phyloP scores from a whole-genome alignment of 2,329 filamentous ascomycete genomes.

The Xylariales sp. region DNA sequence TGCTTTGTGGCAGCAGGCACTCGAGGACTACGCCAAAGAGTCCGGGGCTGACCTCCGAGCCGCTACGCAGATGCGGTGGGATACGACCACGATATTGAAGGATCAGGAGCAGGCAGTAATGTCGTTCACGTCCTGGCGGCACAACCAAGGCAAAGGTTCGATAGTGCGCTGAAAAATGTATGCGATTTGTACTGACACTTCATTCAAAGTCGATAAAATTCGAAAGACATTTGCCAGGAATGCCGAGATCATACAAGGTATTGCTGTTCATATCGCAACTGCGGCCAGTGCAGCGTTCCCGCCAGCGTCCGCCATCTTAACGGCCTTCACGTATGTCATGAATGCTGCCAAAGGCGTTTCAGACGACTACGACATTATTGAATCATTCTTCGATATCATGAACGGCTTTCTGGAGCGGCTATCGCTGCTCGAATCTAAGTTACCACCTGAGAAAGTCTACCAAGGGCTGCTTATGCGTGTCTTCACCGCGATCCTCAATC shows the following conservation, averaged over 20 bases:
- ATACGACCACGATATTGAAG: slow-evolving; percentile 1
- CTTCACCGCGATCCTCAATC: slow-evolving; percentile 12
- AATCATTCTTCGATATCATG: slow-evolving; percentile 11
- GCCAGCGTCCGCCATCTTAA: background rate
- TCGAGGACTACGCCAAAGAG: slow-evolving; percentile 1
- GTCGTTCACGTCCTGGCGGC: background rate
- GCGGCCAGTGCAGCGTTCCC: slow-evolving; percentile 6
- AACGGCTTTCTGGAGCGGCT: slow-evolving; percentile 10
- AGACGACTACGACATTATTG: slow-evolving; percentile 8
- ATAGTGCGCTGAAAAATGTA: no score
- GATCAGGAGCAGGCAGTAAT: background rate
- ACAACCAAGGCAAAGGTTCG: slow-evolving; percentile 1
- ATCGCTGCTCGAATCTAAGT: slow-evolving; percentile 8
- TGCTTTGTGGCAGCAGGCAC: slow-evolving; percentile 1
- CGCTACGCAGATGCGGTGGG: slow-evolving; percentile 3
- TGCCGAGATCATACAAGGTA: background rate
- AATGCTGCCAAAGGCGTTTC: slow-evolving; percentile 6
- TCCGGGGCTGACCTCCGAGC: background rate
- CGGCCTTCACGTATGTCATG: slow-evolving; percentile 8
- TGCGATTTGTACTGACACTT: no score
- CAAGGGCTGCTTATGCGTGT: slow-evolving; percentile 8
- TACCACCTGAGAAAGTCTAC: slow-evolving; percentile 8
- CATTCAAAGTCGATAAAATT: slow-evolving; percentile 1
- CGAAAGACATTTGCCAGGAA: slow-evolving; percentile 1
- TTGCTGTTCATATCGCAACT: slow-evolving; percentile 2